phyloP scores from a whole-genome alignment of 1,284 basidiomycete species.

The Xerocomus amazonicus region DNA sequence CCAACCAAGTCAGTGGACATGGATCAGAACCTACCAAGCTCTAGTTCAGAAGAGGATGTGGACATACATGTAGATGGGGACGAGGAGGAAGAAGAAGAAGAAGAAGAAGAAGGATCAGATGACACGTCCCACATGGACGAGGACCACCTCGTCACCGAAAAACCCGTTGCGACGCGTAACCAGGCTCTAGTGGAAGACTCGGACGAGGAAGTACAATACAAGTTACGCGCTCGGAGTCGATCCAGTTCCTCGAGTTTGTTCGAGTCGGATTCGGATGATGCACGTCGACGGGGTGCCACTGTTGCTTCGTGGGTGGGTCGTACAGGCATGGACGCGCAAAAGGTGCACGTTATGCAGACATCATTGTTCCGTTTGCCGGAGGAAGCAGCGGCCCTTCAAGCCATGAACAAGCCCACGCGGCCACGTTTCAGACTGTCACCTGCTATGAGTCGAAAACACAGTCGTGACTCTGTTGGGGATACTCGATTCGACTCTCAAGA shows the following conservation, averaged over 20 bases:
- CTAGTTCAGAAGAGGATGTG: slow-evolving; percentile 21
- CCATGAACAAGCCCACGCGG: slow-evolving; percentile 42
- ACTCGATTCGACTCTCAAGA: slow-evolving; percentile 63
- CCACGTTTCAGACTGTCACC: slow-evolving; percentile 38
- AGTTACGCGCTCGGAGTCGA: slow-evolving; percentile 30
- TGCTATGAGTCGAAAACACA: slow-evolving; percentile 59
- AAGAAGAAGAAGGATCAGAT: slow-evolving; percentile 39
- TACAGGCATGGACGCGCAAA: slow-evolving; percentile 73
- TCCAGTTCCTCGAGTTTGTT: slow-evolving; percentile 32
- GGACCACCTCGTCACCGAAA: slow-evolving; percentile 40
- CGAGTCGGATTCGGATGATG: slow-evolving; percentile 35
- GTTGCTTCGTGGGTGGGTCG: slow-evolving; percentile 63
- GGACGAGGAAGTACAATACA: slow-evolving; percentile 49
- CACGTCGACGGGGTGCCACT: slow-evolving; percentile 22
- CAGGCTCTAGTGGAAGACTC: slow-evolving; percentile 48
- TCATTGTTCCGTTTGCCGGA: slow-evolving; percentile 77
- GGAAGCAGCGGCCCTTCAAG: slow-evolving; percentile 57
- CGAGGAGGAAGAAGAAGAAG: slow-evolving; percentile 30
- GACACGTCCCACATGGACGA: slow-evolving; percentile 48
- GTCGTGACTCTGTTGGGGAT: slow-evolving; percentile 72
- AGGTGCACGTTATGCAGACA: slow-evolving; percentile 89
- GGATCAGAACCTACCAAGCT: slow-evolving; percentile 22
- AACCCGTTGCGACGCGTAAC: slow-evolving; percentile 29
- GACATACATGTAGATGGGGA: slow-evolving; percentile 30
- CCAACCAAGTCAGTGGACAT: slow-evolving; percentile 20